Evolutionary conservation across 1,284 basidiomycete species (phyloP).

Genomic region (Cryptococcus deneoformans): DNA sequence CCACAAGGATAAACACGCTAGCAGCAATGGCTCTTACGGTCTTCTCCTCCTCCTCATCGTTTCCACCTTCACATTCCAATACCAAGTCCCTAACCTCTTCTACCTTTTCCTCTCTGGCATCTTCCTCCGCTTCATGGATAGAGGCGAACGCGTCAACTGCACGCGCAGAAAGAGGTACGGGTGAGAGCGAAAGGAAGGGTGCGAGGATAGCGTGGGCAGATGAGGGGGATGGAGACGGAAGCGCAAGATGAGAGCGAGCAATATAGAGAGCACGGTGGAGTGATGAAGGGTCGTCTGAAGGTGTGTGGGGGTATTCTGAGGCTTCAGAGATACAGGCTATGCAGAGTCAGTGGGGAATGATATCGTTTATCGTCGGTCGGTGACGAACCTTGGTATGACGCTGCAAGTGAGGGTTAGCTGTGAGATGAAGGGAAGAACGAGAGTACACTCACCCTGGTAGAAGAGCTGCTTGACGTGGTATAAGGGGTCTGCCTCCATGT

Average conservation of each 20-base stretch:
- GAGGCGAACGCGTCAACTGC: constrained; percentile 69
- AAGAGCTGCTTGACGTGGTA: constrained; percentile 85
- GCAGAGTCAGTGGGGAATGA: constrained; percentile 1
- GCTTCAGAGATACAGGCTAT: constrained; percentile 47
- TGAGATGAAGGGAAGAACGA: not conserved
- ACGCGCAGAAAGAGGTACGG: constrained; percentile 65
- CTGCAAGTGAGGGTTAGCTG: constrained; percentile 19
- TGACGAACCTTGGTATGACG: constrained; percentile 45
- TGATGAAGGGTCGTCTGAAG: constrained; percentile 52
- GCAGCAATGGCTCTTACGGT: constrained; percentile 74
- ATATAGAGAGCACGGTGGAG: constrained; percentile 64
- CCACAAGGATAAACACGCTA: constrained; percentile 75
- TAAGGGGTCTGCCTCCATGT: constrained; percentile 75
- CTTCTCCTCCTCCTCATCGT: constrained; percentile 59
- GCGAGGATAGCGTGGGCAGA: constrained; percentile 57
- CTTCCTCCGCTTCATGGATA: constrained; percentile 53
- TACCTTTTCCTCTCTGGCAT: constrained; percentile 58
- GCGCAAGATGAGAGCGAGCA: constrained; percentile 76
- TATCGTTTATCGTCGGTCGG: not conserved
- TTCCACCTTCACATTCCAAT: constrained; percentile 72
- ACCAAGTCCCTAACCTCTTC: constrained; percentile 80
- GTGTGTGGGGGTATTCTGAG: constrained; percentile 27
- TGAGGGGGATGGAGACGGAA: constrained; percentile 60
- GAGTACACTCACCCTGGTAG: constrained; percentile 60
- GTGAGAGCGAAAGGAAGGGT: constrained; percentile 45